Conservation (phyloP, 75 land plant species). For the Pinus tabuliformis region DNA sequence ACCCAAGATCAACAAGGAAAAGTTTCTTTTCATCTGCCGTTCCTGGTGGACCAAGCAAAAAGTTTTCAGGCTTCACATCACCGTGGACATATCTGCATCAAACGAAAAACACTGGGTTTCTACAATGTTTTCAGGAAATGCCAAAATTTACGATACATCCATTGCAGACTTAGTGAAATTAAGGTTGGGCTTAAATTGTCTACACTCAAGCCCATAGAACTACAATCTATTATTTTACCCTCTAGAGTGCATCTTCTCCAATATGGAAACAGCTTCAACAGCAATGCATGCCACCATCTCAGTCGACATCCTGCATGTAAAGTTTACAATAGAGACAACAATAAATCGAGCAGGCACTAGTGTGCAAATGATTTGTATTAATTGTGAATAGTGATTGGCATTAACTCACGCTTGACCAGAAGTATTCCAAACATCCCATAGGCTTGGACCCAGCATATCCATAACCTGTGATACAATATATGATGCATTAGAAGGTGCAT, state of each 20-base stretch:
- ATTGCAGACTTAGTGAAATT: background rate
- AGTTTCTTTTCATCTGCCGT: slow-evolving; percentile 91
- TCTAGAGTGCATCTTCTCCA: slow-evolving; percentile 50
- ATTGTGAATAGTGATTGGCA: background rate
- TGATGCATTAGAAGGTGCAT: background rate
- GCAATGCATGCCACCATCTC: slow-evolving; percentile 65
- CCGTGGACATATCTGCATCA: slow-evolving; percentile 87
- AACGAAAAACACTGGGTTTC: no score
- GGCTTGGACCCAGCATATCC: slow-evolving; percentile 97
- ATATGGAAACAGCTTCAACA: slow-evolving; percentile 52
- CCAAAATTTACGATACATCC: background rate
- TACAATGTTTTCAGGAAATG: background rate
- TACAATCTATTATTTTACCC: slow-evolving; percentile 16
- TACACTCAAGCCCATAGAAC: background rate
- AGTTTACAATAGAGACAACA: background rate
- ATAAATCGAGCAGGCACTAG: background rate
- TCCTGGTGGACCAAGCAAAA: slow-evolving; percentile 88
- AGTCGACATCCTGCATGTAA: slow-evolving; percentile 43
- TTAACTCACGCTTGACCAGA: slow-evolving; percentile 75
- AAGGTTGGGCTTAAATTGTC: background rate
- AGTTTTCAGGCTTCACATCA: slow-evolving; percentile 98
- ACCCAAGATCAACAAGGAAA: slow-evolving; percentile 91
- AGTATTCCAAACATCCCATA: slow-evolving; percentile 99
- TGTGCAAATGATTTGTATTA: background rate
- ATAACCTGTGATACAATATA: slow-evolving; percentile 56